A percentile compares a stretch with the other conserved stretches of the same genome.
Evolutionary conservation across 148 eudicot species (phyloP).

Genomic region (Fallopia convolvulus): DNA sequence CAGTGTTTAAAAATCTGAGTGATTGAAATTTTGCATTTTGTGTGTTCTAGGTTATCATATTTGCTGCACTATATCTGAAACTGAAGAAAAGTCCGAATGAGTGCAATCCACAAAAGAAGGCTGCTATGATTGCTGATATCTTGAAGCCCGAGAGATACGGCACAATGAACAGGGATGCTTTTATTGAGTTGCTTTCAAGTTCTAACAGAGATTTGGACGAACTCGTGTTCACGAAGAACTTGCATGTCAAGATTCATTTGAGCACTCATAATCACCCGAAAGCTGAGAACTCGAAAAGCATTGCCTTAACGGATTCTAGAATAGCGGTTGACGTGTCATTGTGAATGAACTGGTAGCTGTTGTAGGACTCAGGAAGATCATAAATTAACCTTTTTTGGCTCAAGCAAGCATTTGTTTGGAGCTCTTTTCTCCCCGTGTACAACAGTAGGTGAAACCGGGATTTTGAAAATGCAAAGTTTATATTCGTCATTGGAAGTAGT

Average conservation of each 20-base stretch:
- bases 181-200: conserved; percentile 30
- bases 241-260: conserved; percentile 54
- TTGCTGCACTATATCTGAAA: conserved; percentile 66
- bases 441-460: background rate
- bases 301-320: conserved; percentile 56
- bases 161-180: conserved; percentile 25
- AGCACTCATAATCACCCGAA: conserved; percentile 57
- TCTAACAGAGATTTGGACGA: conserved; percentile 48
- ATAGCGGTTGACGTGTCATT: conserved; percentile 59
- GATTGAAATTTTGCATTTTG: background rate
- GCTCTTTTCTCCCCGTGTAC: background rate
- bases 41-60: conserved; percentile 42
- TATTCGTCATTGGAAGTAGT: background rate
- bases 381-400: background rate
- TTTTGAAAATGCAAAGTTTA: background rate
- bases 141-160: conserved; percentile 27
- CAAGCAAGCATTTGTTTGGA: background rate
- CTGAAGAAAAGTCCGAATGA: conserved; percentile 27
- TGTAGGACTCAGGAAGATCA: background rate
- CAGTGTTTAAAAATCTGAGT: background rate
- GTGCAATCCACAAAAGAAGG: conserved; percentile 34
- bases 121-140: conserved; percentile 46
- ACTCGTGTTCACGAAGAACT: conserved; percentile 54
- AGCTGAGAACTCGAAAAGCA: conserved; percentile 40
- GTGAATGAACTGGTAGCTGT: background rate